Conservation (phyloP, 176 grass and related monocot genomes). For the Musa itinerans region DNA sequence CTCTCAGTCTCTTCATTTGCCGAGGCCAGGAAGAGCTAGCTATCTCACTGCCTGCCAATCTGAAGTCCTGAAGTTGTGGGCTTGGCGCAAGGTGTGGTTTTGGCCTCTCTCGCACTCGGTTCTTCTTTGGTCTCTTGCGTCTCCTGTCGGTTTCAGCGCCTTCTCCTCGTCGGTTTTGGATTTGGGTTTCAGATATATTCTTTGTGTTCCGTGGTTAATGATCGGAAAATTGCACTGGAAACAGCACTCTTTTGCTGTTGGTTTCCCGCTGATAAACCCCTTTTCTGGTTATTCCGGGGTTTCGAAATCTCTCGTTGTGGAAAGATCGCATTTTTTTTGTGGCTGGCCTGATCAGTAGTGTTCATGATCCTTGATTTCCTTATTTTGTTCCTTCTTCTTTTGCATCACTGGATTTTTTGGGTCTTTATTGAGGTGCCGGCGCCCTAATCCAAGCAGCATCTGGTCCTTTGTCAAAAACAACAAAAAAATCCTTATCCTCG, state of each 20-base stretch:
- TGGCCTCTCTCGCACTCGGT: not conserved
- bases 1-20: not conserved
- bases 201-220: not conserved
- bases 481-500: not conserved
- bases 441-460: conserved; percentile 5
- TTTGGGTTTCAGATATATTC: not conserved
- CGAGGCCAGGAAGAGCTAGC: not conserved
- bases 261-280: not conserved
- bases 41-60: not conserved
- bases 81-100: not conserved
- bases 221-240: not conserved
- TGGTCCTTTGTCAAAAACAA: not conserved
- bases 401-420: not conserved
- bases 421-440: not conserved
- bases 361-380: not conserved
- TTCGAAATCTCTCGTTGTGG: not conserved
- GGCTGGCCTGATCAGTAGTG: not conserved
- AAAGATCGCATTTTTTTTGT: not conserved
- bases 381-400: not conserved
- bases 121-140: not conserved
- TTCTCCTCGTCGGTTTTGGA: not conserved
- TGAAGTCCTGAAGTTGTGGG: not conserved
- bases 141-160: not conserved
- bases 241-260: not conserved
- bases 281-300: not conserved